Evolutionary conservation across 495 filamentous ascomycete species (phyloP).

Genomic region (Penicillium paxilli): DNA sequence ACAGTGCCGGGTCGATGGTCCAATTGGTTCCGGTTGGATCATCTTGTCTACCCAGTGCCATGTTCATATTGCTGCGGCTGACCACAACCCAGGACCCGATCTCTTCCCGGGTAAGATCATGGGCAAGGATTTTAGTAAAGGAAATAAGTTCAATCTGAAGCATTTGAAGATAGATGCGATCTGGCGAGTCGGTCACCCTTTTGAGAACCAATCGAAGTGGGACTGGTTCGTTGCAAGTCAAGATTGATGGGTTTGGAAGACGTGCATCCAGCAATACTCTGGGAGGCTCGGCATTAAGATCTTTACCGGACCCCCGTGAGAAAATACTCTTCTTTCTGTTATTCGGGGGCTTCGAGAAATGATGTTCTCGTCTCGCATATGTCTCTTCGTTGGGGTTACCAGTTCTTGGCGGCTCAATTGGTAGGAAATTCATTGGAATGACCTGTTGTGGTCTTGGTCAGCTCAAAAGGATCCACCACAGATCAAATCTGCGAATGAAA

Average conservation of each 20-base stretch:
- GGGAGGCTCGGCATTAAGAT: constrained; percentile 36
- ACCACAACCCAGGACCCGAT: constrained; percentile 66
- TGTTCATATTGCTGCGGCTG: constrained; percentile 65
- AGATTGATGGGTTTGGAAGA: constrained; percentile 81
- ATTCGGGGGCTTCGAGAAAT: constrained; percentile 56
- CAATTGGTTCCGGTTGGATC: constrained; percentile 66
- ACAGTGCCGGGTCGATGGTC: constrained; percentile 63
- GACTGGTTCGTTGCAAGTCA: constrained; percentile 84
- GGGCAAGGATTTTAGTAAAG: constrained; percentile 74
- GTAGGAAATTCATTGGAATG: constrained; percentile 75
- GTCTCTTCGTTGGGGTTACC: constrained; percentile 69
- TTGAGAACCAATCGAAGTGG: constrained; percentile 78
- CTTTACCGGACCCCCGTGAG: constrained; percentile 32
- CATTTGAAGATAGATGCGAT: constrained; percentile 69
- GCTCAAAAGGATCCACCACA: neutral
- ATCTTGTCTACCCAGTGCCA: constrained; percentile 56
- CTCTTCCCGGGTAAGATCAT: constrained; percentile 67
- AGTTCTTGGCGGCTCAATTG: constrained; percentile 84
- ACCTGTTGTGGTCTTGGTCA: constrained; percentile 37
- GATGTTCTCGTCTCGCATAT: constrained; percentile 77
- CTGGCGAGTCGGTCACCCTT: constrained; percentile 64
- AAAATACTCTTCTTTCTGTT: constrained; percentile 59
- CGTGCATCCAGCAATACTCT: constrained; percentile 71
- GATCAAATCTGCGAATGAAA: neutral
- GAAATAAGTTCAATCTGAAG: constrained; percentile 79